These are phyloP conservation scores for Xylaria intraflava DNA, from an alignment of 495 filamentous ascomycete genomes.

Conservation along the genomic window DNA sequence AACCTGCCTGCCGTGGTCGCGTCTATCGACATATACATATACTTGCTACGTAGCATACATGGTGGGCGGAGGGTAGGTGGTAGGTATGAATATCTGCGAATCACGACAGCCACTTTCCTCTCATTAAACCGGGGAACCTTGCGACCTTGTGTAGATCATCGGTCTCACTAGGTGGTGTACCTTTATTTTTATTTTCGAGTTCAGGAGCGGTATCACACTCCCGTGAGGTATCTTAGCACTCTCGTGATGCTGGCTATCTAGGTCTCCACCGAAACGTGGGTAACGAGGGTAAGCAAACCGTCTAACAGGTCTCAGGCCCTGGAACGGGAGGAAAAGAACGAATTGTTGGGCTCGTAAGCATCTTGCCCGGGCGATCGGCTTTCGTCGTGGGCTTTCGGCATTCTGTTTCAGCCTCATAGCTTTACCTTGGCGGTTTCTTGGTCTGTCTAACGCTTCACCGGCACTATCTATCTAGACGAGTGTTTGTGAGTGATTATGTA, in stretches of 20 bases:
- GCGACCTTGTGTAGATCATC: constrained; percentile 9
- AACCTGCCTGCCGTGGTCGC: too few relatives aligned
- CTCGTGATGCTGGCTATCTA: neutral
- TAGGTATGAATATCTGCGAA: neutral
- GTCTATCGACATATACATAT: too few relatives aligned
- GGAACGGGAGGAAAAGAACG: neutral
- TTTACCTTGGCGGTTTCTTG: too few relatives aligned
- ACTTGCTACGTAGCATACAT: too few relatives aligned
- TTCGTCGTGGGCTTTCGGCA: neutral
- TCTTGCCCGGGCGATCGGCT: neutral
- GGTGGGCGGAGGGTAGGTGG: too few relatives aligned
- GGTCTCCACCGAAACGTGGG: neutral
- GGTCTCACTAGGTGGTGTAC: neutral
- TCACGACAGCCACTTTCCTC: neutral
- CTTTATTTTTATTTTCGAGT: neutral
- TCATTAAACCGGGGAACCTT: neutral
- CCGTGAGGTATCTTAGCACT: too few relatives aligned
- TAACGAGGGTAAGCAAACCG: constrained; percentile 5
- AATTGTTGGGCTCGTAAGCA: constrained; percentile 4
- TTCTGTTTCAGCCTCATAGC: neutral
- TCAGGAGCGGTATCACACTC: neutral
- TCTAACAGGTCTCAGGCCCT: neutral
- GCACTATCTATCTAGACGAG: neutral
- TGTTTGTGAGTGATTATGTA: too few relatives aligned
- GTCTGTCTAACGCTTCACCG: too few relatives aligned